phyloP scores from a whole-genome alignment of 140 eudicot genomes.

The Senecio squalidus region DNA sequence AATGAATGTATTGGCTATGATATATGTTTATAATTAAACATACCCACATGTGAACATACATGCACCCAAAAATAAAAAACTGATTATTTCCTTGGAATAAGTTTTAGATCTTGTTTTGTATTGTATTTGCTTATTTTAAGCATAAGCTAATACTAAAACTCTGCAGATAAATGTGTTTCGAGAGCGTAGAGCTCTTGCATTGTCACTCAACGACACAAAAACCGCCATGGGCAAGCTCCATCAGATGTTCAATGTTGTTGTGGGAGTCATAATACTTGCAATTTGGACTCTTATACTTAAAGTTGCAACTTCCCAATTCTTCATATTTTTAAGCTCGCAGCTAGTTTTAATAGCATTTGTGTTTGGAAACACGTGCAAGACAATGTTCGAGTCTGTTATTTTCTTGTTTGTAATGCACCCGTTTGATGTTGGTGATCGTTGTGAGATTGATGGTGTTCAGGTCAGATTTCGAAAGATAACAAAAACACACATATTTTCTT shows the following conservation, averaged over 20 bases:
- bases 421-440: constrained; percentile 89
- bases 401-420: constrained; percentile 64
- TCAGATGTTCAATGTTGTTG: constrained; percentile 34
- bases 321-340: constrained; percentile 46
- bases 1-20: too few relatives aligned
- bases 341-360: constrained; percentile 42
- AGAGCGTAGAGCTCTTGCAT: constrained; percentile 72
- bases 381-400: constrained; percentile 33
- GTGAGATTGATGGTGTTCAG: constrained; percentile 81
- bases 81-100: too few relatives aligned
- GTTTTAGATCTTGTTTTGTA: too few relatives aligned
- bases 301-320: constrained; percentile 34
- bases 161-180: constrained; percentile 69
- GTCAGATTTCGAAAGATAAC: constrained; percentile 23
- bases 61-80: too few relatives aligned
- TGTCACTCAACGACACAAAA: constrained; percentile 44
- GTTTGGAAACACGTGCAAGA: constrained; percentile 53
- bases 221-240: constrained; percentile 52
- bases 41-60: too few relatives aligned
- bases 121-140: too few relatives aligned
- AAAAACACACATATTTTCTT: not conserved
- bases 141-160: too few relatives aligned
- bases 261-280: constrained; percentile 25
- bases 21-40: too few relatives aligned
- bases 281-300: constrained; percentile 36